Evolutionary conservation across 768 basidiomycete genomes (phyloP).

Genomic region (Hericium erinaceus): DNA sequence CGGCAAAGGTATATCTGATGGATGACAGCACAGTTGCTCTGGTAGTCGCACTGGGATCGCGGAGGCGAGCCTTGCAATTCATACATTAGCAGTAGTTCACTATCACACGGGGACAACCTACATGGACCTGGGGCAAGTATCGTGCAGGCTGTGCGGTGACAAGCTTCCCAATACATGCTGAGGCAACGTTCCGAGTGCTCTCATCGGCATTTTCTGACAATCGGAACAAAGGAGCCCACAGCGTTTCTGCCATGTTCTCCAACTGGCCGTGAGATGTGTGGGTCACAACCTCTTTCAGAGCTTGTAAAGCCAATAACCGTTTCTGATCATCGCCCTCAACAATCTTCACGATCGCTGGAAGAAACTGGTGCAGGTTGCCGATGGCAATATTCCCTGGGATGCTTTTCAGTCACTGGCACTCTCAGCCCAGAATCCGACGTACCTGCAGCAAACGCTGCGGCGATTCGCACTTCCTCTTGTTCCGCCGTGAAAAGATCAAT

Average conservation of each 20-base stretch:
- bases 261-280: slow-evolving; percentile 81
- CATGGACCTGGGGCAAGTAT: slow-evolving; percentile 90
- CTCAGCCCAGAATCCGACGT: slow-evolving; percentile 13
- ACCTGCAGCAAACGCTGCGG: slow-evolving; percentile 94
- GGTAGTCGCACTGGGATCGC: slow-evolving; percentile 57
- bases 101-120: slow-evolving; percentile 24
- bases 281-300: slow-evolving; percentile 92
- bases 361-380: slow-evolving; percentile 80
- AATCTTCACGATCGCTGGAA: slow-evolving; percentile 76
- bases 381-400: slow-evolving; percentile 84
- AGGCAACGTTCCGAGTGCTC: slow-evolving; percentile 87
- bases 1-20: slow-evolving; percentile 85
- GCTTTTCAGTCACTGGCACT: not conserved
- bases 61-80: slow-evolving; percentile 47
- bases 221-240: slow-evolving; percentile 90
- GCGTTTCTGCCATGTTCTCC: slow-evolving; percentile 76
- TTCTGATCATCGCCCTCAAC: slow-evolving; percentile 68
- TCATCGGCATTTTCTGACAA: slow-evolving; percentile 88
- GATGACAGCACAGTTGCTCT: slow-evolving; percentile 88
- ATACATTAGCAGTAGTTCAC: slow-evolving; percentile 1
- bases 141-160: slow-evolving; percentile 85
- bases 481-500: slow-evolving; percentile 69
- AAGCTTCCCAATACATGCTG: slow-evolving; percentile 92
- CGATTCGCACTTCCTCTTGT: slow-evolving; percentile 79
- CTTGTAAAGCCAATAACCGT: slow-evolving; percentile 79